Percentiles rank a stretch among this genome's conserved stretches.
phyloP scores from a whole-genome alignment of 257 asterid genomes.

The Henckelia pumila region DNA sequence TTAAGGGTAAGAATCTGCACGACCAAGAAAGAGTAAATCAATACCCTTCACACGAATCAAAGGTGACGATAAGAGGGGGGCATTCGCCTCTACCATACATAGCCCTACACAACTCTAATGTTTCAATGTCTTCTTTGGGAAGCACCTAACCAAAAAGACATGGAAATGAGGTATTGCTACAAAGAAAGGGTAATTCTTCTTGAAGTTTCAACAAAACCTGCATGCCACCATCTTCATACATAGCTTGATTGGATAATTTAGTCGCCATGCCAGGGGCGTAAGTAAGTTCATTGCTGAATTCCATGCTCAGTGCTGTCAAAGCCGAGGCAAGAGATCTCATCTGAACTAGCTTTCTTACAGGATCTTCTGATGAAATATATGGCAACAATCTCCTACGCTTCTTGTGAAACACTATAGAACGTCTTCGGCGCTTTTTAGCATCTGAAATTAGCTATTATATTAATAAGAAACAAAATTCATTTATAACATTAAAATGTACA shows the following conservation, averaged over 20 bases:
- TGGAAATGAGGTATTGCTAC: background rate
- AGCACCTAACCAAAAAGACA: constrained; percentile 48
- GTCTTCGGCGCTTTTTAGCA: constrained; percentile 62
- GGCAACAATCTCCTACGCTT: constrained; percentile 72
- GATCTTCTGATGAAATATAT: constrained; percentile 52
- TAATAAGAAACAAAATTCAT: background rate
- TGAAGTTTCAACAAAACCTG: constrained; percentile 49
- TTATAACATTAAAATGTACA: background rate
- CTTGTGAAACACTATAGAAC: constrained; percentile 60
- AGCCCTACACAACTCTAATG: constrained; percentile 47
- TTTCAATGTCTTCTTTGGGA: constrained; percentile 62
- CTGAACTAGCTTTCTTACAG: constrained; percentile 48
- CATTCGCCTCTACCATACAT: constrained; percentile 68
- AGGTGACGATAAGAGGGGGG: constrained; percentile 73
- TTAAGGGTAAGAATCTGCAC: constrained; percentile 2
- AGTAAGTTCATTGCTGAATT: constrained; percentile 70
- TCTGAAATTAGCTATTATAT: constrained; percentile 33
- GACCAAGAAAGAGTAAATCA: constrained; percentile 6
- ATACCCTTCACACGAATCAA: constrained; percentile 83
- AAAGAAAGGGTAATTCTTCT: background rate
- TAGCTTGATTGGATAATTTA: constrained; percentile 63
- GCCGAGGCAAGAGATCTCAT: constrained; percentile 78
- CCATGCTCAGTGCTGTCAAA: constrained; percentile 57
- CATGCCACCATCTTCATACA: constrained; percentile 79
- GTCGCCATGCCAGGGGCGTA: constrained; percentile 73